Conservation (phyloP, 768 basidiomycete species). For the Podaxis sp. region DNA sequence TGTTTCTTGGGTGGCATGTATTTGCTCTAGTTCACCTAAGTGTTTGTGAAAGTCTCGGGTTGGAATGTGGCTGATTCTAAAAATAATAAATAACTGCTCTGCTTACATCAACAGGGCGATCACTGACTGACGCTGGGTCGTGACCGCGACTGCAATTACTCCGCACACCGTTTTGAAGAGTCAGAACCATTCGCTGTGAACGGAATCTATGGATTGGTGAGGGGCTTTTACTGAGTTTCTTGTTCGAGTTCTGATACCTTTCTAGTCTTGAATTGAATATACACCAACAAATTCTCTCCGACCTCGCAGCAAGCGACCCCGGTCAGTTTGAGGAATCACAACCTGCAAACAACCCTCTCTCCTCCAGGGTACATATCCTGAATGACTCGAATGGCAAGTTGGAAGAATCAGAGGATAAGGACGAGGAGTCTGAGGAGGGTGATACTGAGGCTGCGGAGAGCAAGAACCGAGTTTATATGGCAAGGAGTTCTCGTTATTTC, state of each 20-base stretch:
- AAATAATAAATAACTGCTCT: background rate
- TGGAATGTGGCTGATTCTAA: background rate
- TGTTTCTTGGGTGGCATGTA: slow-evolving; percentile 13
- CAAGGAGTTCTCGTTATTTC: slow-evolving; percentile 27
- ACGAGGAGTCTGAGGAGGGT: slow-evolving; percentile 22
- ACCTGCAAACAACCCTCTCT: slow-evolving; percentile 53
- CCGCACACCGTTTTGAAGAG: background rate
- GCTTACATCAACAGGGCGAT: background rate
- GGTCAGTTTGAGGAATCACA: slow-evolving; percentile 39
- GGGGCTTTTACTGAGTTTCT: background rate
- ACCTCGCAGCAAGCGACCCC: slow-evolving; percentile 58
- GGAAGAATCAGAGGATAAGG: slow-evolving; percentile 16
- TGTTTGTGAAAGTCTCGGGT: background rate
- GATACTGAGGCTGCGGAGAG: slow-evolving; percentile 21
- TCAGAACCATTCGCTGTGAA: background rate
- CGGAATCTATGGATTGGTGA: slow-evolving; percentile 10
- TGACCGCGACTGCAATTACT: background rate
- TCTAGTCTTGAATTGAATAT: slow-evolving; percentile 75
- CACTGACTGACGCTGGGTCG: background rate
- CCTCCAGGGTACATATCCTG: slow-evolving; percentile 55
- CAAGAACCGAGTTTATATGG: slow-evolving; percentile 49
- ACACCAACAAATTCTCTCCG: slow-evolving; percentile 70
- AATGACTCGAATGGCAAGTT: background rate
- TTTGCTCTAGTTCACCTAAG: background rate
- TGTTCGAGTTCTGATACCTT: background rate